Evolutionary conservation across 768 basidiomycete species (phyloP), one percentile per base, ranked within the genome.

Genomic region (Auriscalpium orientale): DNA sequence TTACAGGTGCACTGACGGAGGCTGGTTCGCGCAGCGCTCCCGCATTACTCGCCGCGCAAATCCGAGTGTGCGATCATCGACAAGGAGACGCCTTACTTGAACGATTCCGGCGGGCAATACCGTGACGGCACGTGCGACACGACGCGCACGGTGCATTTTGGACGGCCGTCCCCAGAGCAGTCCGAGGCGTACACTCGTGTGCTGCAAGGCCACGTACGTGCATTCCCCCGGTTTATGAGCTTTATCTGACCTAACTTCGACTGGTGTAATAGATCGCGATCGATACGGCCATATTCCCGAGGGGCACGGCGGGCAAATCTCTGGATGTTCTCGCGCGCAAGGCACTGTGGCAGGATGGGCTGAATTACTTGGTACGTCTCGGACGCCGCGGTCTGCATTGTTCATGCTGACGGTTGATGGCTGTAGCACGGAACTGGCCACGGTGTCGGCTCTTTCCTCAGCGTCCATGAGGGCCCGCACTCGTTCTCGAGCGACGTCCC

Each of bases 111-210:
- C 48, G 93, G 86, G 6, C 87, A 93, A 67, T 92, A 88, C 68
- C 75, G 79, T 59, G 95, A 98, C 65, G 95, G 93, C 5, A 98
- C 95, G 10, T 89, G 86, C 70, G 86, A 91, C 66, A 89, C 86
- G 22, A 88, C 87, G 13, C 80, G 89, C 49, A 91, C 89, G 1
- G 71, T 91, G 33, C 89, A 92, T 72, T 91, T 95, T 65, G 92
- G 93, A 44, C 80, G 84, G n/a, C 89, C 90, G 8, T 83, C 86
- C n/a, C 58, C 76, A n/a, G 87, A 91, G 59, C 85, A 91, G 67
- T 86, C 83, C 67, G 88, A 94, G 61, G 93, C 95, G 1, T 99
- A 85, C 71, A 99, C 97, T 34, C 79, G 93, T 47, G 97, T 98
- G 45, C 69, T 99, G 56, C 97, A 99, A 72, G 95, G 95, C 8